Evolutionary conservation across 2,329 filamentous ascomycete species (phyloP).

Genomic region (Penicillium sp.): DNA sequence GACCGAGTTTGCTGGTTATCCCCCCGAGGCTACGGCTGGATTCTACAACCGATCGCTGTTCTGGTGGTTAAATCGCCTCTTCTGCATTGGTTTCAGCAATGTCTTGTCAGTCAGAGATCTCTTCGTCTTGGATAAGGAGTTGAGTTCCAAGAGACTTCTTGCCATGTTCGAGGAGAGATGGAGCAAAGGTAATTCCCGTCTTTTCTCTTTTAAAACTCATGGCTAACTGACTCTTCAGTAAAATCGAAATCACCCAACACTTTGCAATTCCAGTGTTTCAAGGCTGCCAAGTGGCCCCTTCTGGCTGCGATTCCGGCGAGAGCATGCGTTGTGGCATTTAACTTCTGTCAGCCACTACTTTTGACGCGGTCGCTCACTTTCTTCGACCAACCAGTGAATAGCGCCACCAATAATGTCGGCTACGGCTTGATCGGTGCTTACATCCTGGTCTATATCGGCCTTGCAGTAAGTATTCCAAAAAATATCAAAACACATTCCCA

Average conservation of each 20-base stretch:
- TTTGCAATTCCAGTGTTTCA: constrained; percentile 29
- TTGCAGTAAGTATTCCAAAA: constrained; percentile 32
- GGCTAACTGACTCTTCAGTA: constrained; percentile 26
- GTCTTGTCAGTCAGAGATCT: constrained; percentile 44
- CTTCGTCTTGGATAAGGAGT: constrained; percentile 43
- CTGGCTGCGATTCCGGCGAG: constrained; percentile 31
- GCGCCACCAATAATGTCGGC: constrained; percentile 32
- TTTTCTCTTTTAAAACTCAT: not conserved
- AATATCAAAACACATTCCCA: not conserved
- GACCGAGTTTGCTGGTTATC: constrained; percentile 37
- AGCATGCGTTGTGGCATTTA: constrained; percentile 34
- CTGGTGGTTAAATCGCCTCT: constrained; percentile 52
- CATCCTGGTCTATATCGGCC: constrained; percentile 40
- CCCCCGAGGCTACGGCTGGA: constrained; percentile 50
- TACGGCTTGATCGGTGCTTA: constrained; percentile 45
- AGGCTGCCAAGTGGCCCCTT: constrained; percentile 32
- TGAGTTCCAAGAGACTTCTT: constrained; percentile 41
- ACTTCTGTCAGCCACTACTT: constrained; percentile 37
- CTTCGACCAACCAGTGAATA: constrained; percentile 26
- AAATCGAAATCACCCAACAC: constrained; percentile 24
- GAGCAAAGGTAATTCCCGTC: constrained; percentile 35
- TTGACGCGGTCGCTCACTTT: constrained; percentile 36
- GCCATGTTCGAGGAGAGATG: constrained; percentile 36
- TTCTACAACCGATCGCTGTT: constrained; percentile 49
- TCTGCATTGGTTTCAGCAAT: constrained; percentile 47